A percentile compares a stretch with the other conserved stretches of the same genome.
Evolutionary conservation across 2,329 filamentous ascomycete species (phyloP).

Genomic region (Graphiopsis chlorocephala): DNA sequence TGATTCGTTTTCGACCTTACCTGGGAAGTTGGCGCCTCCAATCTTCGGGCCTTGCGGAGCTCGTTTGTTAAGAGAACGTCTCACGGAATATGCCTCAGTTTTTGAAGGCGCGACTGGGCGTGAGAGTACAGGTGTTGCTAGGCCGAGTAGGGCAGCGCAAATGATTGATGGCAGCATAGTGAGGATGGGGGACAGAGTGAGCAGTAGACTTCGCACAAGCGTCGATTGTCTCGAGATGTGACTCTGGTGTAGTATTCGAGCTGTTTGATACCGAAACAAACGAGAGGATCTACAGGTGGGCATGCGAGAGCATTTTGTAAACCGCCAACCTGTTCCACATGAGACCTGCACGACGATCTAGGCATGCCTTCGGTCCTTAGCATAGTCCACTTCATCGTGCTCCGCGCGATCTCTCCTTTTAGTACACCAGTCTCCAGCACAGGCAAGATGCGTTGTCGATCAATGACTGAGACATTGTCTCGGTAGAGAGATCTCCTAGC

Average conservation of each 20-base stretch:
- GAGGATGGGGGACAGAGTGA: background rate
- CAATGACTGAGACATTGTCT: constrained; percentile 12
- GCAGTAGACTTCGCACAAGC: background rate
- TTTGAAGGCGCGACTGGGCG: background rate
- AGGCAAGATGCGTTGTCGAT: constrained; percentile 4
- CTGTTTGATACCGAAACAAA: background rate
- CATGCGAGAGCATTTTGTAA: constrained; percentile 5
- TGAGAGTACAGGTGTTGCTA: background rate
- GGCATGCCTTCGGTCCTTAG: constrained; percentile 4
- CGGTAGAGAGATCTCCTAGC: constrained; percentile 6
- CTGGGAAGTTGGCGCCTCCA: constrained; percentile 48
- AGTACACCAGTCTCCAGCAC: background rate
- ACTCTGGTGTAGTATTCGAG: background rate
- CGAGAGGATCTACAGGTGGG: background rate
- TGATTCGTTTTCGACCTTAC: constrained; percentile 5
- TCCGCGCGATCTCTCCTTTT: constrained; percentile 12
- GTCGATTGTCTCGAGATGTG: background rate
- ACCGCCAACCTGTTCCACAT: background rate
- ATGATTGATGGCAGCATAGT: constrained; percentile 1
- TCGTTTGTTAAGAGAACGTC: constrained; percentile 9
- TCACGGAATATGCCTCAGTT: background rate
- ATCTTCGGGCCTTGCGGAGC: constrained; percentile 27
- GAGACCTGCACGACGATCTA: constrained; percentile 5
- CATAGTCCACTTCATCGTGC: background rate
- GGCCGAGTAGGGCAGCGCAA: background rate